Evolutionary conservation across 2,329 filamentous ascomycete species (phyloP).

Genomic region (Colletotrichum godetiae): DNA sequence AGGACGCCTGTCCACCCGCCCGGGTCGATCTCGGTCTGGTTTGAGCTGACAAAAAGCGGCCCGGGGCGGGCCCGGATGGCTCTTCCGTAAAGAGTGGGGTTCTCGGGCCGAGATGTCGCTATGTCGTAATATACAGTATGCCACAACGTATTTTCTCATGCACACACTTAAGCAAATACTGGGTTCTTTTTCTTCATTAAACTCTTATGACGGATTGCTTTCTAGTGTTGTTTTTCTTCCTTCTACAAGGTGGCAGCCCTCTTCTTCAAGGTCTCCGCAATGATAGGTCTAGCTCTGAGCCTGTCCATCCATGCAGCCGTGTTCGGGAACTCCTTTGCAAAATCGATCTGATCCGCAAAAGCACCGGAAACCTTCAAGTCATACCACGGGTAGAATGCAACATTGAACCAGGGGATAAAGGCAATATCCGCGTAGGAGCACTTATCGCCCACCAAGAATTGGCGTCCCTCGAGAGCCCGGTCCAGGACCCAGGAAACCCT

Average conservation of each 20-base stretch:
- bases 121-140: background rate
- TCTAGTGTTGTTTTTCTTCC: background rate
- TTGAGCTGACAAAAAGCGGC: background rate
- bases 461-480: conserved; percentile 33
- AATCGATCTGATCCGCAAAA: conserved; percentile 33
- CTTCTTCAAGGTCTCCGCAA: background rate
- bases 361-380: conserved; percentile 22
- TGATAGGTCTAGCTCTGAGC: background rate
- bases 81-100: background rate
- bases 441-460: conserved; percentile 48
- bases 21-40: background rate
- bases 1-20: no score
- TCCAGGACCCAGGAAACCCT: background rate
- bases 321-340: conserved; percentile 47
- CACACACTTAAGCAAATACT: no score
- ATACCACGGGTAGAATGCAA: conserved; percentile 31
- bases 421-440: conserved; percentile 42
- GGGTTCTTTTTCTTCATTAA: no score
- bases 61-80: background rate
- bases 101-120: background rate
- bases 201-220: no score
- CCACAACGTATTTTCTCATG: background rate
- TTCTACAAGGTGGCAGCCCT: background rate
- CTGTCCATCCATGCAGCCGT: background rate
- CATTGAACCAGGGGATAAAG: conserved; percentile 45